Percentiles rank a stretch among this genome's conserved stretches.
Conservation (phyloP, 768 basidiomycete species). For the Russula virescens region DNA sequence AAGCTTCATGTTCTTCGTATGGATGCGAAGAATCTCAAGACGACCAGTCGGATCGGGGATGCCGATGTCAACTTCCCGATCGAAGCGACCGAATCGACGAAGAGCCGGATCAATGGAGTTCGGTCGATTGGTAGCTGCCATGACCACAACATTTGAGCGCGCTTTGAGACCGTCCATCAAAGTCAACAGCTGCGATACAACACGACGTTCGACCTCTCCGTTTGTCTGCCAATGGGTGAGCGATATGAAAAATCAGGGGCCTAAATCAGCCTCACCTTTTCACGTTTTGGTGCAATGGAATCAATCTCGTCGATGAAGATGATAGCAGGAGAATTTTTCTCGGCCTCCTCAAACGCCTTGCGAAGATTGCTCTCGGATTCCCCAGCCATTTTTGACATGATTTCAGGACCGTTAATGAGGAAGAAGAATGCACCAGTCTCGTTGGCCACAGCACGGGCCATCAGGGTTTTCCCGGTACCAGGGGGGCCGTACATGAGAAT, state of each 20-base stretch:
- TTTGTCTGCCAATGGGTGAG: slow-evolving; percentile 60
- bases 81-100: slow-evolving; percentile 97
- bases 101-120: slow-evolving; percentile 99
- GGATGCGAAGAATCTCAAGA: slow-evolving; percentile 96
- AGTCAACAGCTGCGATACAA: slow-evolving; percentile 96
- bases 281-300: slow-evolving; percentile 99
- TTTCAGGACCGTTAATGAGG: slow-evolving; percentile 98
- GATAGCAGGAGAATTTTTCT: slow-evolving; percentile 99
- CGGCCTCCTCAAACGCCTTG: slow-evolving; percentile 99
- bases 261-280: slow-evolving; percentile 59
- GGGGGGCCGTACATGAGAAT: slow-evolving; percentile 98
- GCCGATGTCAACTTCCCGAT: slow-evolving; percentile 98
- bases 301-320: slow-evolving; percentile 99
- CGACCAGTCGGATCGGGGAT: slow-evolving; percentile 99
- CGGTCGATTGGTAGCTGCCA: slow-evolving; percentile 98
- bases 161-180: slow-evolving; percentile 99
- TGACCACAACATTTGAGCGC: slow-evolving; percentile 97
- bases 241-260: background rate
- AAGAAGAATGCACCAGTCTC: slow-evolving; percentile 99
- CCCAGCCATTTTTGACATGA: slow-evolving; percentile 99
- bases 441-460: slow-evolving; percentile 99
- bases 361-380: slow-evolving; percentile 96
- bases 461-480: slow-evolving; percentile 98
- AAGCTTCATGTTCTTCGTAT: slow-evolving; percentile 99
- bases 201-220: slow-evolving; percentile 98